Evolutionary conservation across 176 grass and related monocot species (phyloP).

Genomic region (Oropetium thomaeum): DNA sequence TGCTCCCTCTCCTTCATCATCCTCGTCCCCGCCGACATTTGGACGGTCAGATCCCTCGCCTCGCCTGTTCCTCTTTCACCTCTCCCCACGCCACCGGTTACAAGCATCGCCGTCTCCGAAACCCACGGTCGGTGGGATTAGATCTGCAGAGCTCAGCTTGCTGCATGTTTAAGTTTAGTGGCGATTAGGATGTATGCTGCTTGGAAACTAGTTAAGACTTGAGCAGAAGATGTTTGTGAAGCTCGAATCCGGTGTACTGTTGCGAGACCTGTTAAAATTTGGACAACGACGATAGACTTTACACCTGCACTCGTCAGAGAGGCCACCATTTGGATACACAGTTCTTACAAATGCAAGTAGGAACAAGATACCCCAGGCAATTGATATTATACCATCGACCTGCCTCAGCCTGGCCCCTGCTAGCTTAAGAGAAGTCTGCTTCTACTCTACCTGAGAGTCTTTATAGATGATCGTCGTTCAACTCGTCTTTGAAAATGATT

Average conservation of each 20-base stretch:
- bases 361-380: neutral
- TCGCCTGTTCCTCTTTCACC: neutral
- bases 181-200: neutral
- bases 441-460: neutral
- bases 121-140: neutral
- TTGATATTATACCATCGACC: neutral
- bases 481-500: neutral
- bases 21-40: conserved; percentile 98
- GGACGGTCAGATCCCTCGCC: conserved; percentile 72
- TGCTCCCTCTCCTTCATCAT: conserved; percentile 99
- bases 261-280: neutral
- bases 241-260: conserved; percentile 1
- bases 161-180: conserved; percentile 25
- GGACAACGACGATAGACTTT: neutral
- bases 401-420: conserved; percentile 2
- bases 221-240: neutral
- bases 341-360: conserved; percentile 15
- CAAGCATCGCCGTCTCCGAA: neutral
- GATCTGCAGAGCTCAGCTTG: conserved; percentile 29
- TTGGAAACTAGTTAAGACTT: neutral
- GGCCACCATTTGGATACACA: neutral
- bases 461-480: neutral
- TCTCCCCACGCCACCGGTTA: neutral
- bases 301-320: neutral
- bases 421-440: neutral